Conservation (phyloP, 2,329 filamentous ascomycete genomes). For the Neofusicoccum umdonicola region DNA sequence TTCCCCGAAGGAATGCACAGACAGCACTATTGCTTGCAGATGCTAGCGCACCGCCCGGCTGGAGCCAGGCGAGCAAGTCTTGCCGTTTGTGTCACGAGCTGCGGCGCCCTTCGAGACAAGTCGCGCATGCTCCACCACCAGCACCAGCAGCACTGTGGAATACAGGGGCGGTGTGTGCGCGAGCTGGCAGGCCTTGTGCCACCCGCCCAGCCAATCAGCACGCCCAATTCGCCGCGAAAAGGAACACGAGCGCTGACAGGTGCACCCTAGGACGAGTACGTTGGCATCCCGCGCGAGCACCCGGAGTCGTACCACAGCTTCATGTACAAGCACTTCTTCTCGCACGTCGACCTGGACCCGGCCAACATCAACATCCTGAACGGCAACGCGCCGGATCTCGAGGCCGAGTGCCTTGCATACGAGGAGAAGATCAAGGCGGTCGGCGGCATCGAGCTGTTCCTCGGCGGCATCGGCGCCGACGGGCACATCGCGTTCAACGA, state of each 20-base stretch:
- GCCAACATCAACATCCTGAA: slow-evolving; percentile 82
- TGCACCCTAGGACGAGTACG: slow-evolving; percentile 70
- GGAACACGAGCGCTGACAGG: slow-evolving; percentile 7
- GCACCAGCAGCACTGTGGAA: neutral
- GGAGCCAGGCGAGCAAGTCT: neutral
- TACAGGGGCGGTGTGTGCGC: neutral
- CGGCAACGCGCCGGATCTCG: slow-evolving; percentile 73
- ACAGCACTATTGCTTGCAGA: neutral
- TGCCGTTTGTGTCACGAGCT: neutral
- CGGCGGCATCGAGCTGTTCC: slow-evolving; percentile 81
- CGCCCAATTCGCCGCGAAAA: no score
- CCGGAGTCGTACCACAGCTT: slow-evolving; percentile 86
- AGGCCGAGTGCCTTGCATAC: slow-evolving; percentile 74
- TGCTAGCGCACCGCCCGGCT: neutral
- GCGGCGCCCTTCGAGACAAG: neutral
- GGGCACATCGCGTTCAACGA: slow-evolving; percentile 92
- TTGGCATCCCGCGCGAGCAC: slow-evolving; percentile 77
- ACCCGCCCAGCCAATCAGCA: neutral
- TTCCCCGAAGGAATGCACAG: slow-evolving; percentile 3
- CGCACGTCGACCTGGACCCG: slow-evolving; percentile 76
- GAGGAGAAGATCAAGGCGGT: slow-evolving; percentile 71
- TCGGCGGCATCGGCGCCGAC: slow-evolving; percentile 81
- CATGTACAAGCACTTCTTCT: slow-evolving; percentile 93
- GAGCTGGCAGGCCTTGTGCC: neutral
- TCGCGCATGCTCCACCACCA: neutral